These are phyloP conservation scores for Tolypocladium ovalisporum DNA, from an alignment of 2,329 filamentous ascomycete species.

Conservation along the genomic window DNA sequence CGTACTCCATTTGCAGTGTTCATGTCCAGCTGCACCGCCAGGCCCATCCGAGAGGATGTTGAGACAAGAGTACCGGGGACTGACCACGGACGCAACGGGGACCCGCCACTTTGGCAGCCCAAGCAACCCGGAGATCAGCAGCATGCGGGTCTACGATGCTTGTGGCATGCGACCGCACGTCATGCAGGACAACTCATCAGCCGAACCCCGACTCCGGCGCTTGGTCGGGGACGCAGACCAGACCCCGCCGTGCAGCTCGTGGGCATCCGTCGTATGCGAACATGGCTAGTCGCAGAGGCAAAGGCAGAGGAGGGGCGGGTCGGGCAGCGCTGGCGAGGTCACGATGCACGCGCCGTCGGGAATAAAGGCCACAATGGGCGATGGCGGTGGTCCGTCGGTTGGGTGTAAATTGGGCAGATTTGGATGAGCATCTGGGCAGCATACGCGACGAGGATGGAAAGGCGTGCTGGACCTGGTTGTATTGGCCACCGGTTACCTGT, in stretches of 20 bases:
- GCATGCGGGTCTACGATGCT: background rate
- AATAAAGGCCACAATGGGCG: background rate
- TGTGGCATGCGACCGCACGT: constrained; percentile 2
- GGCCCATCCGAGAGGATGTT: background rate
- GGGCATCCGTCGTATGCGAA: background rate
- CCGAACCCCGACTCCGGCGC: background rate
- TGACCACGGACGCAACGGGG: background rate
- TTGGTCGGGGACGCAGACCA: background rate
- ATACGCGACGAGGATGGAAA: background rate
- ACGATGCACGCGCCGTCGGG: background rate
- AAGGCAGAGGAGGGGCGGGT: constrained; percentile 1
- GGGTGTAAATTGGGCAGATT: constrained; percentile 6
- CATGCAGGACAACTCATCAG: constrained; percentile 10
- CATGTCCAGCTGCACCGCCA: background rate
- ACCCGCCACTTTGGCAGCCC: background rate
- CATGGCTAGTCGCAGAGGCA: background rate
- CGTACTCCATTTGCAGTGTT: background rate
- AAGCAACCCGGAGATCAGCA: background rate
- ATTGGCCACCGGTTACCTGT: background rate
- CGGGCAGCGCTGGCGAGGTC: constrained; percentile 2
- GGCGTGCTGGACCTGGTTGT: background rate
- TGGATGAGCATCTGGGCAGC: background rate
- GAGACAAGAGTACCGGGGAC: background rate
- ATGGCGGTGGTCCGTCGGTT: background rate
- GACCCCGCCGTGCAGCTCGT: background rate